Evolutionary conservation across 306 rosid species (phyloP).

Genomic region (Aeschynomene evenia): DNA sequence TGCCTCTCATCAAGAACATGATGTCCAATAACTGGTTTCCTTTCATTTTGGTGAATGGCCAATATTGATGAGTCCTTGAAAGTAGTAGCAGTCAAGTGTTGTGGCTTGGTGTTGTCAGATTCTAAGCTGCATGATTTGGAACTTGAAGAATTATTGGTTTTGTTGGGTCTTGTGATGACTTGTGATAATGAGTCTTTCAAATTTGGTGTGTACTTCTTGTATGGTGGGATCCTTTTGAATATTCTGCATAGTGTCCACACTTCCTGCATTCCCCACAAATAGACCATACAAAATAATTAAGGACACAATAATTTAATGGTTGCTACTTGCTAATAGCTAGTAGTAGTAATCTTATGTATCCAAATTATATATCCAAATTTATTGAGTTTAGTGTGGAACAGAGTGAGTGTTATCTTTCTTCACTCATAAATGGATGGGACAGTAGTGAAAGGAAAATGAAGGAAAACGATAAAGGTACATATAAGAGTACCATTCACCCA

Average conservation of each 20-base stretch:
- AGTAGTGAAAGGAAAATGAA: not conserved
- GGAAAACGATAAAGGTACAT: too few relatives aligned
- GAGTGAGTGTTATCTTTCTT: too few relatives aligned
- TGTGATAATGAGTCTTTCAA: conserved; percentile 33
- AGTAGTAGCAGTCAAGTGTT: conserved; percentile 31
- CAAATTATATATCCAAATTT: too few relatives aligned
- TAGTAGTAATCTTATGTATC: too few relatives aligned
- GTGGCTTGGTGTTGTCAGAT: conserved; percentile 43
- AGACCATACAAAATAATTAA: not conserved
- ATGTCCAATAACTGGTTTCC: conserved; percentile 31
- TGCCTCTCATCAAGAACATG: conserved; percentile 33
- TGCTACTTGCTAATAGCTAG: too few relatives aligned
- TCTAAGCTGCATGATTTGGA: conserved; percentile 64
- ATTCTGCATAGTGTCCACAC: conserved; percentile 92
- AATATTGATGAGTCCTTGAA: too few relatives aligned
- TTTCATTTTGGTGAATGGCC: conserved; percentile 37
- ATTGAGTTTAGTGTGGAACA: too few relatives aligned
- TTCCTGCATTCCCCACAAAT: conserved; percentile 53
- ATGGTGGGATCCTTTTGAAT: conserved; percentile 66
- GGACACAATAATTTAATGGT: not conserved
- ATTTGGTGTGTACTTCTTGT: conserved; percentile 53
- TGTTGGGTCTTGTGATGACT: conserved; percentile 14
- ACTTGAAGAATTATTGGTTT: conserved; percentile 40
- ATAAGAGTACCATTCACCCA: too few relatives aligned
- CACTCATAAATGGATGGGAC: not conserved